Conservation (phyloP, 805 yeast species). For the Metahyphopichia silvanorum region DNA sequence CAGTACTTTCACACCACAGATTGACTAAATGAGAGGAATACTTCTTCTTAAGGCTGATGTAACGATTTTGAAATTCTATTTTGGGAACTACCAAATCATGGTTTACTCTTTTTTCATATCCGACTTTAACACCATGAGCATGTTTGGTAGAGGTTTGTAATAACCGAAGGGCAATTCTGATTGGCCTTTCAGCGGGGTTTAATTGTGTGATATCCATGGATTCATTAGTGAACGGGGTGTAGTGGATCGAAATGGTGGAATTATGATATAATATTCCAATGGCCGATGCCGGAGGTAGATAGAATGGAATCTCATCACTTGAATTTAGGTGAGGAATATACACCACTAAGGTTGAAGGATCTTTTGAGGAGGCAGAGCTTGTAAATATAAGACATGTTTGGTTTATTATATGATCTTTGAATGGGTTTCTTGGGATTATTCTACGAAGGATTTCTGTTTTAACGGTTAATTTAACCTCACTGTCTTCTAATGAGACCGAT, state of each 20-base stretch:
- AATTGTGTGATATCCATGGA: constrained; percentile 19
- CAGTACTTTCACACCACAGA: constrained; percentile 90
- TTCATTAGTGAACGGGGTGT: constrained; percentile 53
- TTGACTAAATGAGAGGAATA: constrained; percentile 74
- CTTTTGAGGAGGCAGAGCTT: constrained; percentile 13
- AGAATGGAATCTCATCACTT: constrained; percentile 71
- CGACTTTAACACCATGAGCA: constrained; percentile 76
- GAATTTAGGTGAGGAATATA: constrained; percentile 73
- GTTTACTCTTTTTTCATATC: constrained; percentile 82
- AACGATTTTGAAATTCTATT: constrained; percentile 77
- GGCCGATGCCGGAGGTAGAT: constrained; percentile 80
- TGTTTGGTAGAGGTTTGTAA: constrained; percentile 80
- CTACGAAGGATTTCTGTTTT: constrained; percentile 66
- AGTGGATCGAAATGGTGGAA: constrained; percentile 63
- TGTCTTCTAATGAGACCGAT: constrained; percentile 19
- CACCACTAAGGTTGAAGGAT: constrained; percentile 52
- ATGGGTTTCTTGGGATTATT: constrained; percentile 88
- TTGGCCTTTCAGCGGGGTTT: constrained; percentile 55
- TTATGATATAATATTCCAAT: constrained; percentile 63
- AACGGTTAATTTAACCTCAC: constrained; percentile 23
- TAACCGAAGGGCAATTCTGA: constrained; percentile 79
- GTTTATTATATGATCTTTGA: constrained; percentile 75
- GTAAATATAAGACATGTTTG: constrained; percentile 71
- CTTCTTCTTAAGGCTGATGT: constrained; percentile 75
- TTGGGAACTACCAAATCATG: constrained; percentile 87